A percentile compares a stretch with the other conserved stretches of the same genome.
Conservation (phyloP, 495 filamentous ascomycete genomes). For the Cercophora newfieldiana region DNA sequence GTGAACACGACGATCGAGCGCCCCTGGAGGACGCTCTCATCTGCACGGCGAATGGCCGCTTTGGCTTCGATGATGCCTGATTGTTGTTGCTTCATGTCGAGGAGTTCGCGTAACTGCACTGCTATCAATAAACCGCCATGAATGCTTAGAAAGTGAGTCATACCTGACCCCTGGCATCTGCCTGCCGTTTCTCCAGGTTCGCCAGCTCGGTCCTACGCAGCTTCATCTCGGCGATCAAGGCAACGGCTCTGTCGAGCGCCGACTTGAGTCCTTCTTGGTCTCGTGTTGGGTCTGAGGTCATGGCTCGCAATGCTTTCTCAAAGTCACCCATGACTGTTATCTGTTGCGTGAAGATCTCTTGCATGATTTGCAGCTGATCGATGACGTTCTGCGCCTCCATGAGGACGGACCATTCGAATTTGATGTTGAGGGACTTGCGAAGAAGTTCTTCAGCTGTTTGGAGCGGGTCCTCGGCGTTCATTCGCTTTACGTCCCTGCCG, state of each 20-base stretch:
- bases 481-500: conserved; percentile 29
- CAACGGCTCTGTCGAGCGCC: conserved; percentile 21
- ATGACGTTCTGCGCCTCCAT: conserved; percentile 62
- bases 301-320: conserved; percentile 46
- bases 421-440: conserved; percentile 65
- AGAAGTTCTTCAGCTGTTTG: conserved; percentile 38
- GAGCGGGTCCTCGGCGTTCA: conserved; percentile 32
- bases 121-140: conserved; percentile 1
- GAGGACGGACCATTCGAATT: conserved; percentile 63
- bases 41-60: conserved; percentile 56
- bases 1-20: conserved; percentile 66
- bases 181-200: conserved; percentile 26
- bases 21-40: conserved; percentile 58
- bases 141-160: neutral
- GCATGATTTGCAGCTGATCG: conserved; percentile 52
- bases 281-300: conserved; percentile 7
- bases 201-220: conserved; percentile 22
- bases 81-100: conserved; percentile 66
- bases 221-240: conserved; percentile 29
- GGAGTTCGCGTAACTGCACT: conserved; percentile 45
- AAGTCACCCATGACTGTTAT: conserved; percentile 60
- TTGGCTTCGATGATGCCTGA: conserved; percentile 63
- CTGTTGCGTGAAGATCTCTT: conserved; percentile 70
- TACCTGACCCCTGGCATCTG: conserved; percentile 20
- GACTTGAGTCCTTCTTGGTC: conserved; percentile 10